These are phyloP conservation scores for Drechslerella coelobrocha DNA, from an alignment of 2,329 filamentous ascomycete species.

Conservation along the genomic window DNA sequence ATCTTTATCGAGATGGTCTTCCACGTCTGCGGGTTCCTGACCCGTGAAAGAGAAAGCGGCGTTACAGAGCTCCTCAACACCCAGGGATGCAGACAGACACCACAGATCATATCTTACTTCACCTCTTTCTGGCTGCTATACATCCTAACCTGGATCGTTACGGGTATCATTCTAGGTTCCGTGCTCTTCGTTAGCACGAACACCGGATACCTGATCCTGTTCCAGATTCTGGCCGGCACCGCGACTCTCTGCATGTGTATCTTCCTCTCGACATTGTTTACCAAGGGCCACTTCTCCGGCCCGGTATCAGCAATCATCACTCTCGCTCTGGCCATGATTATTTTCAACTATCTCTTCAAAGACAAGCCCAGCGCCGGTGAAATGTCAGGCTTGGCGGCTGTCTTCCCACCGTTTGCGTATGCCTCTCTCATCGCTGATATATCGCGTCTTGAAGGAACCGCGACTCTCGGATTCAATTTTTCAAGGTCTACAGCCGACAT, in stretches of 20 bases:
- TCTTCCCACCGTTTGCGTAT: conserved; percentile 89
- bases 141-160: conserved; percentile 80
- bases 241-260: conserved; percentile 81
- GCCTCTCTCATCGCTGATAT: conserved; percentile 80
- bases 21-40: conserved; percentile 84
- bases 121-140: conserved; percentile 81
- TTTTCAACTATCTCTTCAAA: conserved; percentile 70
- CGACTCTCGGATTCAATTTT: conserved; percentile 59
- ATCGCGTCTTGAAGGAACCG: conserved; percentile 74
- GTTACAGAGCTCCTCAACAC: conserved; percentile 89
- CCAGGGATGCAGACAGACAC: conserved; percentile 81
- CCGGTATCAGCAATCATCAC: conserved; percentile 76
- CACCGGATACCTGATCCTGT: conserved; percentile 62
- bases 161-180: conserved; percentile 69
- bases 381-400: conserved; percentile 72
- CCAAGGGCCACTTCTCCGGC: conserved; percentile 83
- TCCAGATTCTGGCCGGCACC: conserved; percentile 77
- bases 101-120: conserved; percentile 78
- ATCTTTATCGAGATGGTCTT: conserved; percentile 83
- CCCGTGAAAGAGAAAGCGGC: conserved; percentile 81
- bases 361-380: conserved; percentile 55
- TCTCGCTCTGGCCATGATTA: conserved; percentile 78
- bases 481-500: conserved; percentile 68
- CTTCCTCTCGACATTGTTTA: conserved; percentile 82
- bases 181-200: conserved; percentile 63